These are phyloP conservation scores for Seminavis robusta DNA, from an alignment of 108 stramenopile species.

Conservation along the genomic window DNA sequence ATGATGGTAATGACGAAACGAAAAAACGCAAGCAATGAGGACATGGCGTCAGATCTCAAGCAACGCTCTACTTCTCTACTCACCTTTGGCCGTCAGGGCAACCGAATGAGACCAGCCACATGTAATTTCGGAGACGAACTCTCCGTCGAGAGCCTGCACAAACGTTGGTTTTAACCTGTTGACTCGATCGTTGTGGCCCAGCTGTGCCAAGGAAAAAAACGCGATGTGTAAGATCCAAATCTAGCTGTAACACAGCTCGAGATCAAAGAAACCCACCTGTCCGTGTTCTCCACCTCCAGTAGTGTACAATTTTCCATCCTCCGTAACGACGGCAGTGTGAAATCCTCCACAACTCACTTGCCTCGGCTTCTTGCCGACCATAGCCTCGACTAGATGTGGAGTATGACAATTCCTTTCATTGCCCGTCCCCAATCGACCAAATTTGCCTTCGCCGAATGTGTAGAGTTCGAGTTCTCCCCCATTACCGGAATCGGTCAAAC, in stretches of 20 bases:
- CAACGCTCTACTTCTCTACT: background rate
- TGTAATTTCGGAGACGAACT: slow-evolving; percentile 85
- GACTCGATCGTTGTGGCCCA: slow-evolving; percentile 92
- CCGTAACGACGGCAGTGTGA: slow-evolving; percentile 86
- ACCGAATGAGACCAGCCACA: slow-evolving; percentile 97
- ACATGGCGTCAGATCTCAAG: background rate
- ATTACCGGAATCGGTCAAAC: slow-evolving; percentile 79
- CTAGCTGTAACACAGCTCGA: background rate
- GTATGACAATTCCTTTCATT: slow-evolving; percentile 84
- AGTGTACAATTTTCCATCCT: slow-evolving; percentile 86
- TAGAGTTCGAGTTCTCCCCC: too few species aligned
- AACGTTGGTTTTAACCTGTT: slow-evolving; percentile 83
- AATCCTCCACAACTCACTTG: slow-evolving; percentile 90
- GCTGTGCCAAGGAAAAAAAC: slow-evolving; percentile 47
- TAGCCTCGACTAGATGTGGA: slow-evolving; percentile 79
- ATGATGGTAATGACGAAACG: too few species aligned
- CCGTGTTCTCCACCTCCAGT: slow-evolving; percentile 89
- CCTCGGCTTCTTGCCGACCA: slow-evolving; percentile 68
- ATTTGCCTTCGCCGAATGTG: slow-evolving; percentile 93
- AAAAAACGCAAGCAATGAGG: too few species aligned
- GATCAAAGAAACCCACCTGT: background rate
- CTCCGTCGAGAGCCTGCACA: slow-evolving; percentile 68
- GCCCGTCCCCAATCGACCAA: slow-evolving; percentile 91
- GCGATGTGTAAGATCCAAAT: too few species aligned
- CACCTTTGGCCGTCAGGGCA: slow-evolving; percentile 68